Conservation (phyloP, 2,329 filamentous ascomycete species). For the Calycina marina region DNA sequence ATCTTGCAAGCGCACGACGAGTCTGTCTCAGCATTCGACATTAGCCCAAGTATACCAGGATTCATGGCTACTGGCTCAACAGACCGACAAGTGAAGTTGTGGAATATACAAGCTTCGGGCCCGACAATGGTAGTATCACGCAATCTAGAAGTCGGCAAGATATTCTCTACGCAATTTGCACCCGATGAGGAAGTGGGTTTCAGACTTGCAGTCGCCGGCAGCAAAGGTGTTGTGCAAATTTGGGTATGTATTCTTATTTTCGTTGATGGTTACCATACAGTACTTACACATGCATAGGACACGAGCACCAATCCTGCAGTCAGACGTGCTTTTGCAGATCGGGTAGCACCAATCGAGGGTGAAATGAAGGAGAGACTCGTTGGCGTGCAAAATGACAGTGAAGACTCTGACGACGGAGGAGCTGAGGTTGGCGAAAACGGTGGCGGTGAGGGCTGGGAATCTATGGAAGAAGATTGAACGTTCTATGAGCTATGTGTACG, state of each 20-base stretch:
- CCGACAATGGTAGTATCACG: constrained; percentile 84
- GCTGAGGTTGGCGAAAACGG: constrained; percentile 34
- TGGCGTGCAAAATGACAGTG: constrained; percentile 53
- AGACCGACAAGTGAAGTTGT: constrained; percentile 91
- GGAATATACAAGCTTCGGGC: constrained; percentile 72
- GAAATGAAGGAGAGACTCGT: constrained; percentile 65
- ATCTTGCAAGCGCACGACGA: constrained; percentile 91
- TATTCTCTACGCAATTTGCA: constrained; percentile 83
- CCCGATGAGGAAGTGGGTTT: constrained; percentile 86
- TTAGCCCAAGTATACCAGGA: constrained; percentile 80
- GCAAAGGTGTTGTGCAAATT: constrained; percentile 81
- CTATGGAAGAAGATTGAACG: constrained; percentile 41
- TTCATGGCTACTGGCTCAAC: constrained; percentile 89
- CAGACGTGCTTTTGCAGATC: constrained; percentile 66
- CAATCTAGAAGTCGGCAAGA: constrained; percentile 85
- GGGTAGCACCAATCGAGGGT: constrained; percentile 44
- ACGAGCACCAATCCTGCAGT: constrained; percentile 75
- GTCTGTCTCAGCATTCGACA: constrained; percentile 79
- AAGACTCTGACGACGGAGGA: constrained; percentile 43
- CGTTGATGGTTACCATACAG: background rate
- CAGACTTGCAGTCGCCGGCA: constrained; percentile 82
- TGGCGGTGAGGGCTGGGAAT: constrained; percentile 28
- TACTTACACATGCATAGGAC: constrained; percentile 14
- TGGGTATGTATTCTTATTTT: constrained; percentile 48
- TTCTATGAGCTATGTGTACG: no score